Conservation (phyloP, 1,284 basidiomycete species). For the Puccinia polysora region DNA sequence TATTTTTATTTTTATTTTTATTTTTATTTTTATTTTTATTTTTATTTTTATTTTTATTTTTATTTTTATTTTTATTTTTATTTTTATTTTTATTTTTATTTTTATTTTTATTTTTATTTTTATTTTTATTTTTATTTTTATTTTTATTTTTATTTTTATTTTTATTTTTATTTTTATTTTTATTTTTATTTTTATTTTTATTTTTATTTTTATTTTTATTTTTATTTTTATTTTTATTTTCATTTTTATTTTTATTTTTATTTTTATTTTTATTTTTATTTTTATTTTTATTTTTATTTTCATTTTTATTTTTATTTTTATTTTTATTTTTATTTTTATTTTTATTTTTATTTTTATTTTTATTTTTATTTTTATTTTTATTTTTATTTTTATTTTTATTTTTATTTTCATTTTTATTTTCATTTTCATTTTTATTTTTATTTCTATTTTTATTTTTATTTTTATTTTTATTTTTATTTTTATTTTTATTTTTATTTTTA, state of each 20-base stretch:
- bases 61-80: neutral
- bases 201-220: neutral
- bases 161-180: neutral
- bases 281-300: too few relatives aligned
- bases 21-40: neutral
- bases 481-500: neutral
- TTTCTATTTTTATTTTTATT: too few relatives aligned
- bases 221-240: neutral
- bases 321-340: neutral
- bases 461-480: neutral
- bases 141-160: neutral
- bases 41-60: neutral
- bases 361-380: neutral
- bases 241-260: too few relatives aligned
- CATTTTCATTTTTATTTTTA: too few relatives aligned
- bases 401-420: too few relatives aligned
- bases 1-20: neutral
- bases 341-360: neutral
- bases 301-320: too few relatives aligned
- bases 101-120: neutral
- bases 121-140: neutral
- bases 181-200: neutral
- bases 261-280: too few relatives aligned
- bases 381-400: neutral
- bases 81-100: slow-evolving; percentile 7